Base-by-base conservation (phyloP, 352 stramenopile genomes). In the Phytophthora agathidicida region DNA sequence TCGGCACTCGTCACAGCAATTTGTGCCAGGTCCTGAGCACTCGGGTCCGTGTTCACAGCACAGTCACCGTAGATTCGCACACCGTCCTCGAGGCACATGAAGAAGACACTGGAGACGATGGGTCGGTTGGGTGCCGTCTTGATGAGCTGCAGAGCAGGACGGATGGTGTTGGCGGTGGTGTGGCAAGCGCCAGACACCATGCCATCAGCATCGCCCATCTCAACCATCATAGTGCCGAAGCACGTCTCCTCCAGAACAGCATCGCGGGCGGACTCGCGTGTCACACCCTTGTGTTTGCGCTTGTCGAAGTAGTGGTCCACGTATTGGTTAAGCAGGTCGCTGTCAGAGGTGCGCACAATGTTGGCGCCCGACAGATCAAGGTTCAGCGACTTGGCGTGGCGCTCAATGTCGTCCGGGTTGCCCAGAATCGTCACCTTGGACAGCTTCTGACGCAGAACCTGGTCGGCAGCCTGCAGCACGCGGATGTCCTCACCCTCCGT, bases 101-200 rank as follows among this genome's bases (percentile, higher is more conserved):
- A 96, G 54, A 96, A 94, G 41, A 93, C 60, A 31, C 83, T 94
- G 32, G 84, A 94, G 7, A 94, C 83, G 20, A 94, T 73, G 4
- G 79, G 81, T 17, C 79, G 74, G 37, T 81, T 80, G 1, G 71
- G 75, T 3, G 65, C 49, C 23, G 83, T 94, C 80, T 96, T 96
- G 68, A 96, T 94, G 5, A 96, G 66, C 71, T 96, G 88, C 10
- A 96, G 70, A 36, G 86, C 88, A 13, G 88, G 88, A 7, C 88
- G 84, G 43, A 96, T 89, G n/a, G 88, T 96, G 74, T 95, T 91
- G 43, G 86, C 84, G 3, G 85, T 96, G 8, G 82, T 92, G 69
- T 96, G 86, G 59, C 75, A 88, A 1, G 80, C 88, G 26, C 88
- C 88, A 2, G 80, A 93, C 20, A 96, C 88, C 80, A 96, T 91